A percentile compares a stretch with the other conserved stretches of the same genome.
These are phyloP conservation scores for Phascolomyces articulosus DNA, from an alignment of 371 early-diverging fungal genomes.

Conservation along the genomic window DNA sequence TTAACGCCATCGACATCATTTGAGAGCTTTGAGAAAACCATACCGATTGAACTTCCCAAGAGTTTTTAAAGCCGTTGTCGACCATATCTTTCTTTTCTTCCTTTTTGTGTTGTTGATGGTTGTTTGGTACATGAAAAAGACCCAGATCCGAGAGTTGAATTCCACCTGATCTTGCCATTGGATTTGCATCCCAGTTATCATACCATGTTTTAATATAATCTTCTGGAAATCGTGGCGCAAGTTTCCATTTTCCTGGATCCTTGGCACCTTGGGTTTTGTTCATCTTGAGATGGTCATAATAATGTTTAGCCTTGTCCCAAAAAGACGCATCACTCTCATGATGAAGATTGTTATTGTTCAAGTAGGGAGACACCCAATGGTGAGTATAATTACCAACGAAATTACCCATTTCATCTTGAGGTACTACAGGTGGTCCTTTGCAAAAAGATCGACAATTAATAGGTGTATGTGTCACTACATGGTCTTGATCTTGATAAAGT, in stretches of 20 bases:
- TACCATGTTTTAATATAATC: constrained; percentile 31
- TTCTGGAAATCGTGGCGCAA: constrained; percentile 27
- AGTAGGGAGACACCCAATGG: constrained; percentile 16
- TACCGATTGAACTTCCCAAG: constrained; percentile 4
- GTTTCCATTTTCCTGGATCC: constrained; percentile 17
- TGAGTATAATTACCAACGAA: constrained; percentile 31
- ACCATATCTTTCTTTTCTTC: neutral
- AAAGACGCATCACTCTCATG: neutral
- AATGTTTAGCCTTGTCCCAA: constrained; percentile 31
- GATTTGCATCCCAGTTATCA: constrained; percentile 6
- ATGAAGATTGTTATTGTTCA: neutral
- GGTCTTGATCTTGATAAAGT: constrained; percentile 18
- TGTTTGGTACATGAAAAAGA: neutral
- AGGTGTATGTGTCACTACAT: constrained; percentile 24
- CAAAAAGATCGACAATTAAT: constrained; percentile 41
- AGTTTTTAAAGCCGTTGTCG: neutral
- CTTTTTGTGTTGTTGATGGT: no score
- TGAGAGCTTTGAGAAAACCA: constrained; percentile 46
- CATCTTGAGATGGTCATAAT: constrained; percentile 20
- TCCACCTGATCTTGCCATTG: constrained; percentile 38
- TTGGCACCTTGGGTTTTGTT: constrained; percentile 19
- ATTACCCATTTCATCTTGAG: constrained; percentile 39
- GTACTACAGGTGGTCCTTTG: constrained; percentile 23
- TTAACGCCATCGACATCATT: constrained; percentile 22
- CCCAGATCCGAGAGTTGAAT: constrained; percentile 47